phyloP scores from a whole-genome alignment of 169 alveolate species.

The Cryptosporidium sp. region DNA sequence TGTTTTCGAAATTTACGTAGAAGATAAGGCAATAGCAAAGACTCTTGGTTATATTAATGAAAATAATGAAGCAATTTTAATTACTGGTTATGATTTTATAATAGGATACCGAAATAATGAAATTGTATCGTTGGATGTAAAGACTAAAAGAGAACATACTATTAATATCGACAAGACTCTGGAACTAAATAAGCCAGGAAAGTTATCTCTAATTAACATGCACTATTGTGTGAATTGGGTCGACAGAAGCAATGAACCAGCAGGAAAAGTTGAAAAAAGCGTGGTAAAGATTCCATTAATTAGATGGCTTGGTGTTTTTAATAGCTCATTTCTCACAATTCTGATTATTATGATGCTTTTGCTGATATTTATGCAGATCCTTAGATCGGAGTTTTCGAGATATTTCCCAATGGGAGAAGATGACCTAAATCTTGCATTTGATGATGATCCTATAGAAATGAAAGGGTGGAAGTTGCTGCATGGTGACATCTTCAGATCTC shows the following conservation, averaged over 20 bases:
- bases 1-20: constrained; percentile 53
- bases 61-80: constrained; percentile 27
- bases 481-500: constrained; percentile 73
- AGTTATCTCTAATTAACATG: constrained; percentile 20
- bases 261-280: background rate
- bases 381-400: constrained; percentile 64
- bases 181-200: background rate
- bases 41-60: constrained; percentile 43
- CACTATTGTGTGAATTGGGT: constrained; percentile 58
- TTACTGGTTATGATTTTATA: constrained; percentile 44
- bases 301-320: constrained; percentile 71
- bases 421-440: constrained; percentile 54
- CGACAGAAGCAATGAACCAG: constrained; percentile 15
- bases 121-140: constrained; percentile 41
- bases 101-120: constrained; percentile 49
- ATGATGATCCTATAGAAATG: constrained; percentile 74
- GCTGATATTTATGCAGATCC: constrained; percentile 57
- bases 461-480: constrained; percentile 71
- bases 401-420: constrained; percentile 74
- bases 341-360: constrained; percentile 48
- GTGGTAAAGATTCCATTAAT: constrained; percentile 27
- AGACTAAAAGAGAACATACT: constrained; percentile 29
- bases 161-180: constrained; percentile 41
- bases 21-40: constrained; percentile 72
- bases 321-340: constrained; percentile 34